Base-by-base conservation (phyloP, 208 protist genomes). In the Giardia muris region DNA sequence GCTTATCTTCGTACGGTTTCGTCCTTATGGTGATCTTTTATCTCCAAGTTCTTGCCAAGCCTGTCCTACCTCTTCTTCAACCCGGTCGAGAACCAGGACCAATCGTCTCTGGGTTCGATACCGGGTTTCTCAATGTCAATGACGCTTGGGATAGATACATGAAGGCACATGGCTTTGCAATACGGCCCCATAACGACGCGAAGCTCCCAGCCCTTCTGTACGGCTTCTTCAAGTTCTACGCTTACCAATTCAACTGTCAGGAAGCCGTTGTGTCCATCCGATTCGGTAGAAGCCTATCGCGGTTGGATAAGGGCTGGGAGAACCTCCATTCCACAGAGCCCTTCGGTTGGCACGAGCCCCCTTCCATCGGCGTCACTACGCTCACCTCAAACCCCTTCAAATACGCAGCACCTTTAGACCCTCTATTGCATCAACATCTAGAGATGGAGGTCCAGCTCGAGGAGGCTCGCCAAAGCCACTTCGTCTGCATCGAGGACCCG, bases 21-120 rank as follows among this genome's bases (percentile, higher is more conserved):
- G 86, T 89, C 19, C 4, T 46, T 4, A 10, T 89, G 19, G 4
- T 44, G 86, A 89, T 89, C 42, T 89, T 89, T 44, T 89, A 89
- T 44, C 86, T 89, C 42, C 86, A 89, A 44, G 45, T 44, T 4
- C 86, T 89, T 10, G 3, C n/a, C 39, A 46, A 4, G 4, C 86
- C 86, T 4, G 42, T 89, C 19, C 86, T 89, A 44, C 86, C 86
- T 4, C 3, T 10, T 89, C 42, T 89, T 4, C 86, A 89, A 43
- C 86, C 86, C 42, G 86, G 86, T 76, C 57, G 10, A 39, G 57
- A 30, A 76, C 30, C 19, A 30, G 57, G 57, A 76, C 57, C 57
- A 10, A 30, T 76, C 19, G 57, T 76, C 57, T 39, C 19, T 10
- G 57, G 57, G 19, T 76, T 10, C 30, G 57, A 76, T 30, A 76